Percentiles rank a stretch among this genome's conserved stretches.
Conservation (phyloP, 768 basidiomycete genomes). For the Kwoniella sp. region DNA sequence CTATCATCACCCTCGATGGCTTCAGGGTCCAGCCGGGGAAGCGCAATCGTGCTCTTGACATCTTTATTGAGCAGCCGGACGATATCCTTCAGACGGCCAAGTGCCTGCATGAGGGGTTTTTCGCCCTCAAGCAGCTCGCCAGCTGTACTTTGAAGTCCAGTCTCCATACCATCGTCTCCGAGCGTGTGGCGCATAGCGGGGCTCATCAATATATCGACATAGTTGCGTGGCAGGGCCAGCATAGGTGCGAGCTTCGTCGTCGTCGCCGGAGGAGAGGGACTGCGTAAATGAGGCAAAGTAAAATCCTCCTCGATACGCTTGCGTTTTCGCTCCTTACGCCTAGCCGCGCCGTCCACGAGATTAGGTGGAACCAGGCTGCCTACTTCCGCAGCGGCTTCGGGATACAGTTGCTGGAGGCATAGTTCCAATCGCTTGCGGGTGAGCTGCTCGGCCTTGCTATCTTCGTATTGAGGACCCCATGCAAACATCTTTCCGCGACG, state of each 20-base stretch:
- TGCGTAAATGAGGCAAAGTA: conserved; percentile 39
- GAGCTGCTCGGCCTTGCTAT: conserved; percentile 24
- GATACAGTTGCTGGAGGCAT: conserved; percentile 34
- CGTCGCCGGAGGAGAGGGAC: conserved; percentile 35
- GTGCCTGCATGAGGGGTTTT: conserved; percentile 40
- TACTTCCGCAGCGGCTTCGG: conserved; percentile 36
- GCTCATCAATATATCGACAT: conserved; percentile 45
- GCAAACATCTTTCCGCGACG: conserved; percentile 47
- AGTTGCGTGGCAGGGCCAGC: conserved; percentile 41
- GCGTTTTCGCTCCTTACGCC: conserved; percentile 14
- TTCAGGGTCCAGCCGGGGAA: neutral
- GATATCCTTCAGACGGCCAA: conserved; percentile 42
- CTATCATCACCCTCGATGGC: neutral
- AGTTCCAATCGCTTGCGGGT: conserved; percentile 33
- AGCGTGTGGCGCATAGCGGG: conserved; percentile 48
- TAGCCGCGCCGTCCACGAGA: conserved; percentile 11
- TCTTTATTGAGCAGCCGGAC: conserved; percentile 28
- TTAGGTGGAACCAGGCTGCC: conserved; percentile 29
- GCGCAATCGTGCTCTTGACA: conserved; percentile 2
- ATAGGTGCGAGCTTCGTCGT: conserved; percentile 30
- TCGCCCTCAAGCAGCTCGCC: conserved; percentile 50
- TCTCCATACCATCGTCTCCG: conserved; percentile 47
- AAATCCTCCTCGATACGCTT: conserved; percentile 19
- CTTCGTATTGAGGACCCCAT: conserved; percentile 48
- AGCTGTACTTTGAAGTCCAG: conserved; percentile 46